Evolutionary conservation across 2,329 filamentous ascomycete species (phyloP), one percentile per base, ranked within the genome.

Genomic region (Cercospora citrullina): DNA sequence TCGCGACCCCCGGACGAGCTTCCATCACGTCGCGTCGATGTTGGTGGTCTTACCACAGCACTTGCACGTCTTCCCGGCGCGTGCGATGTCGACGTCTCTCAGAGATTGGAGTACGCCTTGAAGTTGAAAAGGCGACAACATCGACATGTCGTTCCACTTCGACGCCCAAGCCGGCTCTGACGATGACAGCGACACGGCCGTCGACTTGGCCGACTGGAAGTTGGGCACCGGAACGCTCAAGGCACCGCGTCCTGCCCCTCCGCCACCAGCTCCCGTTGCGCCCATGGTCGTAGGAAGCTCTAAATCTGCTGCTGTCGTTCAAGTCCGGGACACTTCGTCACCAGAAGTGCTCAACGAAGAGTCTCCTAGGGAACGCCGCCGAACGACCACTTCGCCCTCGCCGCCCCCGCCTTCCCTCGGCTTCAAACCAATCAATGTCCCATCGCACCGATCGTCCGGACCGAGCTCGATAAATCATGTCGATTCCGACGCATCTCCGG

Each of bases 201-300:
- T 75, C 28, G 73, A 77, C 62, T 65, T 77, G 31, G 69, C 73
- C 4, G 58, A 69, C 62, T 78, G 75, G 75, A 71, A 75, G 65
- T 36, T 64, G 30, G 26, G 18, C 31, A 57, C 18, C 21, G 57
- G 30, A 16, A 21, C 62, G n/a, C 26, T 57, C 28, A 60, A 67
- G 14, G 58, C 71, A 45, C 48, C 62, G 14, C 62, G 58, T 51
- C 33, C 63, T 23, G 28, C 31, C 14, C 28, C 55, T 14, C 26
- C 61, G 42, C 42, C 21, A 28, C 64, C 61, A 21, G 72, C 66
- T 65, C 72, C 72, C n/a, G 64, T 72, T 7, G 74, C 72, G 33
- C 69, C 65, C 7, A 74, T 75, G 74, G 42, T 70, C n/a, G 64
- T 14, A n/a, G 55, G 28, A 33, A 21, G 58, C 28, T 16, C 63